These are phyloP conservation scores for Capsella bursapastoris DNA, from an alignment of 345 rosid species.

Conservation along the genomic window DNA sequence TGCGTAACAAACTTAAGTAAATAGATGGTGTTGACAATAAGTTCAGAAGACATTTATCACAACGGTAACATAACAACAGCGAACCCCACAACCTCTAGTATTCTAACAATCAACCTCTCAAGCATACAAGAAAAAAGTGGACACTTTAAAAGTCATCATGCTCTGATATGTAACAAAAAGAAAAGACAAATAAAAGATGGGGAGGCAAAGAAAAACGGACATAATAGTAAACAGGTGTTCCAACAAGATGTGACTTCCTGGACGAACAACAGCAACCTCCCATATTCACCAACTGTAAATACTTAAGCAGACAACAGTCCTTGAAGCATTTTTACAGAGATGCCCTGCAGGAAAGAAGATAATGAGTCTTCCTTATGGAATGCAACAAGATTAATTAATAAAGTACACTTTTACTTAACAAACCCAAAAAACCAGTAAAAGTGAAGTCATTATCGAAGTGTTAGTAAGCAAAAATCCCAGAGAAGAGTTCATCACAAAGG, in stretches of 20 bases:
- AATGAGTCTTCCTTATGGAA: not conserved
- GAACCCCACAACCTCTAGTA: not conserved
- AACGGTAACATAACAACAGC: not conserved
- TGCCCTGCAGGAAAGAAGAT: slow-evolving; percentile 11
- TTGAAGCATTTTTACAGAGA: slow-evolving; percentile 1
- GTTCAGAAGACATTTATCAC: not conserved
- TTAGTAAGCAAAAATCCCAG: slow-evolving; percentile 1
- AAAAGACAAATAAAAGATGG: not conserved
- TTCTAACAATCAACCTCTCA: not conserved
- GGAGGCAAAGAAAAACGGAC: slow-evolving; percentile 50
- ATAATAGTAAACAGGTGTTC: slow-evolving; percentile 81
- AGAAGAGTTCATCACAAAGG: not conserved
- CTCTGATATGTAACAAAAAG: not conserved
- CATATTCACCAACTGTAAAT: slow-evolving; percentile 47
- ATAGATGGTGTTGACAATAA: not conserved
- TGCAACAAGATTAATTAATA: slow-evolving; percentile 3
- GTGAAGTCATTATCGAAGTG: not conserved
- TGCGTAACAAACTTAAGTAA: slow-evolving; percentile 40
- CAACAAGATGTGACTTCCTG: slow-evolving; percentile 73
- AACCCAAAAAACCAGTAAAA: not conserved
- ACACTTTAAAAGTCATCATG: not conserved
- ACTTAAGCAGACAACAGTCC: not conserved
- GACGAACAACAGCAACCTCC: slow-evolving; percentile 96
- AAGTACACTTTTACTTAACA: not conserved
- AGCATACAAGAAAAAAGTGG: not conserved